Evolutionary conservation across 169 alveolate species (phyloP).

Genomic region (Babesia divergens): DNA sequence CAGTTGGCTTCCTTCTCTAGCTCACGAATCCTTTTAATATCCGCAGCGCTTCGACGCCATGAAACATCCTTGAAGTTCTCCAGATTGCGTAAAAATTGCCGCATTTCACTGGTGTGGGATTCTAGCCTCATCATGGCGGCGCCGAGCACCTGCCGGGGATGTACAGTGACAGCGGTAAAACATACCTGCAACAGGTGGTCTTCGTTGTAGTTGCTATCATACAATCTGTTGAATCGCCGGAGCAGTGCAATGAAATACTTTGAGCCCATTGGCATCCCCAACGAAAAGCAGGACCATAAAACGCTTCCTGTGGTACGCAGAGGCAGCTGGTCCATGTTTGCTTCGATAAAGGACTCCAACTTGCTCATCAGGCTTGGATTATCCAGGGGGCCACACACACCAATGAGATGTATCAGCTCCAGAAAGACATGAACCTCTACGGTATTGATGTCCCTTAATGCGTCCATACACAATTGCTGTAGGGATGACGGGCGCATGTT

Average conservation of each 20-base stretch:
- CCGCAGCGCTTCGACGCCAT: conserved; percentile 42
- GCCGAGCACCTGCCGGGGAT: conserved; percentile 28
- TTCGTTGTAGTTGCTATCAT: conserved; percentile 21
- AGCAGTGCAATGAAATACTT: not conserved
- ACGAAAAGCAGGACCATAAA: conserved; percentile 15
- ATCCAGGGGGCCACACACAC: conserved; percentile 5
- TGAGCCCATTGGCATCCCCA: not conserved
- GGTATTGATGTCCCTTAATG: conserved; percentile 3
- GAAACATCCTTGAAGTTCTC: conserved; percentile 49
- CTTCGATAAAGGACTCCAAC: not conserved
- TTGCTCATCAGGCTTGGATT: not conserved
- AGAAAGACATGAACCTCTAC: not conserved
- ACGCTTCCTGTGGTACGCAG: conserved; percentile 25
- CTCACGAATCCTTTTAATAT: conserved; percentile 2
- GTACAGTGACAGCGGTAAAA: not conserved
- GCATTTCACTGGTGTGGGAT: conserved; percentile 7
- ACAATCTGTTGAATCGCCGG: not conserved
- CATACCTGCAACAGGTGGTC: conserved; percentile 15
- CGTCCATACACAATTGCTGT: conserved; percentile 1
- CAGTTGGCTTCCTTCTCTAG: conserved; percentile 21
- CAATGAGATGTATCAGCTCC: not conserved
- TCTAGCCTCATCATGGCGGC: conserved; percentile 11
- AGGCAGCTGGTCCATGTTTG: not conserved
- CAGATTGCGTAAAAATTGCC: conserved; percentile 26
- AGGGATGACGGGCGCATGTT: not conserved